Evolutionary conservation across 345 rosid species (phyloP).

Genomic region (Eucalyptus lansdowneana): DNA sequence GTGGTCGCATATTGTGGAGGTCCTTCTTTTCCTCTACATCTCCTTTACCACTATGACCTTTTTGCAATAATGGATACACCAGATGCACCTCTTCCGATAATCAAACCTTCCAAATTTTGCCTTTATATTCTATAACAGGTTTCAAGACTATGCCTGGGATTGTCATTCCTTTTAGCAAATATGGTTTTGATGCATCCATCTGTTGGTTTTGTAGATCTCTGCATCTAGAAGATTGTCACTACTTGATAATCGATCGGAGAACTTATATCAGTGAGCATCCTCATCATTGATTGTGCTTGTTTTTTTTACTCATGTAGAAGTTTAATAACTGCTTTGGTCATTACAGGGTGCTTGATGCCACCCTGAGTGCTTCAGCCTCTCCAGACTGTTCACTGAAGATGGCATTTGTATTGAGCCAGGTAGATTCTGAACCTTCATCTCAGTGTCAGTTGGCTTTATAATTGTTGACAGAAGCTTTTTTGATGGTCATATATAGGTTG

Average conservation of each 20-base stretch:
- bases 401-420: conserved; percentile 83
- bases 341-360: conserved; percentile 86
- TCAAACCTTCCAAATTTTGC: neutral
- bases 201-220: conserved; percentile 38
- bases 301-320: neutral
- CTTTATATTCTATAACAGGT: neutral
- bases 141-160: neutral
- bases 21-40: neutral
- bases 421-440: neutral
- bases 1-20: conserved; percentile 96
- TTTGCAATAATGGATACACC: neutral
- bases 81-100: neutral
- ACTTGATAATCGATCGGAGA: conserved; percentile 64
- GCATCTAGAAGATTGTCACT: conserved; percentile 68
- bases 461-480: neutral
- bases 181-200: neutral
- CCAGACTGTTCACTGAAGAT: conserved; percentile 89
- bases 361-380: conserved; percentile 85
- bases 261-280: conserved; percentile 61
- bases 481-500: conserved; percentile 43
- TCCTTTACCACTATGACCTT: neutral
- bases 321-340: conserved; percentile 10
- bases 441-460: neutral
- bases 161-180: neutral
- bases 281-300: neutral